Conservation (phyloP, 2,329 filamentous ascomycete species). For the Pseudogymnoascus sp. region DNA sequence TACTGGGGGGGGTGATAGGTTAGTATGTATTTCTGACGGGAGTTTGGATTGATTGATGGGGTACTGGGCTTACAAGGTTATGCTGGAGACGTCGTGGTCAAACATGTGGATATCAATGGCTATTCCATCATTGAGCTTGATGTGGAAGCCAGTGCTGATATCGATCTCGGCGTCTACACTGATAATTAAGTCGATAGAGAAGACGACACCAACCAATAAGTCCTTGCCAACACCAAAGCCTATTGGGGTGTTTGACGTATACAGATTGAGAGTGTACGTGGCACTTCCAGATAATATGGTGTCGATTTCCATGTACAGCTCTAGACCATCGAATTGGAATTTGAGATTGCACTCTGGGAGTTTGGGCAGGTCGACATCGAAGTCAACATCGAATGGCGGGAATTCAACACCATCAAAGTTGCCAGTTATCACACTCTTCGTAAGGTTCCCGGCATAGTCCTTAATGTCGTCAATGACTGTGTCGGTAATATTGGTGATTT, state of each 20-base stretch:
- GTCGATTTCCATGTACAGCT: constrained; percentile 43
- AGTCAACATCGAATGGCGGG: constrained; percentile 34
- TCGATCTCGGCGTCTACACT: constrained; percentile 39
- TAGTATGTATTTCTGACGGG: neutral
- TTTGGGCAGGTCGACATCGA: constrained; percentile 36
- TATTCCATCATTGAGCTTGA: constrained; percentile 44
- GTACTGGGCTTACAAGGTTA: constrained; percentile 39
- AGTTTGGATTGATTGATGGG: neutral
- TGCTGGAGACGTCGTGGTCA: constrained; percentile 37
- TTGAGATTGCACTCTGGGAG: constrained; percentile 37
- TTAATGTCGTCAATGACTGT: constrained; percentile 22
- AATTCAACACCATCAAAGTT: constrained; percentile 26
- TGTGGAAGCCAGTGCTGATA: constrained; percentile 47
- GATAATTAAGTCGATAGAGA: constrained; percentile 45
- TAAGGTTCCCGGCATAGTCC: constrained; percentile 19
- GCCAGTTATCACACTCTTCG: constrained; percentile 19
- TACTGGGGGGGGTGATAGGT: constrained; percentile 27
- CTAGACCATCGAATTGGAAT: constrained; percentile 43
- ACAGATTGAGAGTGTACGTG: constrained; percentile 43
- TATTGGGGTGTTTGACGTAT: constrained; percentile 36
- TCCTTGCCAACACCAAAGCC: constrained; percentile 35
- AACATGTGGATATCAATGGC: constrained; percentile 44
- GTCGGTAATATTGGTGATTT: constrained; percentile 31
- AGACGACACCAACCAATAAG: constrained; percentile 39
- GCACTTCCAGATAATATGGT: constrained; percentile 34